phyloP scores from a whole-genome alignment of 2,329 filamentous ascomycete species.

The Stylonectria norvegica region DNA sequence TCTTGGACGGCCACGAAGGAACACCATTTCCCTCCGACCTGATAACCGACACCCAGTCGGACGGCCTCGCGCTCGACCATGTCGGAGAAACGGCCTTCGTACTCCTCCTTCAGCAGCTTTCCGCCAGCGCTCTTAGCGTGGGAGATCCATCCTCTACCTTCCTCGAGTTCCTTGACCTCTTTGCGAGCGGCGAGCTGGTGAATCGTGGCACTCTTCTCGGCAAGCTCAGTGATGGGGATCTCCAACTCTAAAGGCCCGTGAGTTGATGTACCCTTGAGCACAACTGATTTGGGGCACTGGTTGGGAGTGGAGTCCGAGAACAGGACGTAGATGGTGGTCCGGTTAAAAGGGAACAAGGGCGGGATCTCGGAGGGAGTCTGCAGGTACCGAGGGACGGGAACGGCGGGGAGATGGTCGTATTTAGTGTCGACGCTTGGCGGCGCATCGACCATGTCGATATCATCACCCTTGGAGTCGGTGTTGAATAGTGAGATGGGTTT shows the following conservation, averaged over 20 bases:
- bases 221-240: conserved; percentile 56
- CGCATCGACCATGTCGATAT: conserved; percentile 29
- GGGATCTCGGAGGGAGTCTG: conserved; percentile 64
- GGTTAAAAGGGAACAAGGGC: conserved; percentile 62
- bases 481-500: conserved; percentile 61
- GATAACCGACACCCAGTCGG: conserved; percentile 60
- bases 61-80: conserved; percentile 66
- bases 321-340: conserved; percentile 64
- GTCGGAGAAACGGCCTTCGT: conserved; percentile 51
- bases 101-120: conserved; percentile 43
- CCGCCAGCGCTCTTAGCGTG: conserved; percentile 46
- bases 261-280: conserved; percentile 54
- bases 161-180: conserved; percentile 65
- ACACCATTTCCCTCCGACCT: conserved; percentile 67
- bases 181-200: conserved; percentile 70
- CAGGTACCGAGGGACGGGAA: conserved; percentile 54
- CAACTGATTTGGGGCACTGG: conserved; percentile 48
- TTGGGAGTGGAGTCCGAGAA: conserved; percentile 48
- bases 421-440: conserved; percentile 28
- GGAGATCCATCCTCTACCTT: conserved; percentile 63
- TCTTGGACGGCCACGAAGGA: conserved; percentile 67
- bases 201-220: conserved; percentile 50
- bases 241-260: conserved; percentile 60
- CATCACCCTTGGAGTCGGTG: conserved; percentile 40
- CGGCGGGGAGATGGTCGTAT: conserved; percentile 49